These are phyloP conservation scores for Amoebophrya sp. DNA, from an alignment of 169 alveolate genomes.

Conservation along the genomic window DNA sequence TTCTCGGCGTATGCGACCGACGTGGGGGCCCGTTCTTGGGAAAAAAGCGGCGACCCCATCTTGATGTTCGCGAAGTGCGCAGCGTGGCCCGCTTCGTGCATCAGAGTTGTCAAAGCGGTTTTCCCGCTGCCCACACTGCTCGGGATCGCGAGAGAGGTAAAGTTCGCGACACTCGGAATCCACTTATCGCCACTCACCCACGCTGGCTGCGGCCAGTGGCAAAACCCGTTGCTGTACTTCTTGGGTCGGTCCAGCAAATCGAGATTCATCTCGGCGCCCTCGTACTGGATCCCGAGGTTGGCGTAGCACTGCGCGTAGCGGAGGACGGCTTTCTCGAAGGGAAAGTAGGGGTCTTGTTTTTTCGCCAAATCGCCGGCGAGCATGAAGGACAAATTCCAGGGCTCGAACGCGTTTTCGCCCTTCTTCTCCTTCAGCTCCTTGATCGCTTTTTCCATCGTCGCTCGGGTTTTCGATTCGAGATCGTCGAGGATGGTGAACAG, in stretches of 20 bases:
- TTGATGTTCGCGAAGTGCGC: neutral
- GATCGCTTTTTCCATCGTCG: neutral
- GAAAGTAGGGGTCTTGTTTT: neutral
- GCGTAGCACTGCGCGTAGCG: neutral
- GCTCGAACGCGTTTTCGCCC: neutral
- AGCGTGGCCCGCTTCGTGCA: conserved; percentile 31
- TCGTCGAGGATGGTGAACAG: neutral
- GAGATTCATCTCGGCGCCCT: neutral
- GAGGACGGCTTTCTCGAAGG: conserved; percentile 17
- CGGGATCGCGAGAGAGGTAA: conserved; percentile 14
- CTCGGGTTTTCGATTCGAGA: neutral
- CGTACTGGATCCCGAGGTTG: neutral
- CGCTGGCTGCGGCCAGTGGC: conserved; percentile 30
- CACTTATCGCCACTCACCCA: neutral
- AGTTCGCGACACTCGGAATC: neutral
- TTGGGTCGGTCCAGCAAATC: neutral
- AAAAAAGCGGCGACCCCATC: neutral
- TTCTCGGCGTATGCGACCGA: conserved; percentile 24
- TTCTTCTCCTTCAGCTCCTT: neutral
- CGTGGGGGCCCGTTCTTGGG: conserved; percentile 21
- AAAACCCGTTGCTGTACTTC: neutral
- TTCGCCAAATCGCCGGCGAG: conserved; percentile 8
- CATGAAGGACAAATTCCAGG: neutral
- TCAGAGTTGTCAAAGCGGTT: conserved; percentile 16
- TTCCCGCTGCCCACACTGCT: neutral